Evolutionary conservation across 192 early-diverging fungal genomes (phyloP), one percentile per base, ranked within the genome.

Genomic region (Backusella westeae): DNA sequence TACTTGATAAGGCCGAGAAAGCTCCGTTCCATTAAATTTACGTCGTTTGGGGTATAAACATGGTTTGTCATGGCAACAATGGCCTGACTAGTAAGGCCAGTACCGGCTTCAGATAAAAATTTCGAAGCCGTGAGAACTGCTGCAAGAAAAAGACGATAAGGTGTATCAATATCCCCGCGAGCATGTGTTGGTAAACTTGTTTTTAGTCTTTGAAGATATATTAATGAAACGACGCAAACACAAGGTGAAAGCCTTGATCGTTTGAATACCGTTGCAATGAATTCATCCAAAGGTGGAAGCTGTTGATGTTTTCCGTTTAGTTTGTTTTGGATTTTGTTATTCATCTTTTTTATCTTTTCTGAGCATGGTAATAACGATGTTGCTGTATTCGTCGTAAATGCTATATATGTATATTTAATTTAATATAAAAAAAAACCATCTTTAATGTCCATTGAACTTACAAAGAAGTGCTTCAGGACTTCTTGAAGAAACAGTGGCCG

Each of bases 171-270:
- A 65, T 90, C 89, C 4, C 90, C 91, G 32, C 89, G 87, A 46
- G 93, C 93, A 46, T 85, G 83, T 59, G 76, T 75, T 3, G 90
- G 90, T 72, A 94, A 71, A n/a, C 83, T 81, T 26, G 77, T 85
- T 74, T 92, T 89, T 44, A 94, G 83, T 42, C 91, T 81, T 66
- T 91, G 87, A n/a, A 94, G 86, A 70, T 94, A 94, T 34, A 94
- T 88, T 38, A 92, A 80, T 0, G 90, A 88, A 7, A 92, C 88
- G 3, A 92, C 67, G 26, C 75, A 79, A 6, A 83, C 81, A n/a
- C 67, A 79, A 15, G 81, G 78, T 52, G 81, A 59, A 15, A 83
- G 71, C 23, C 77, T 75, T 26, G 67, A 74, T 9, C 75, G 69
- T 19, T 67, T 35, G 52, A 83, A 79, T 46, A 83, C 72, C 1